Percentiles rank a stretch among this genome's conserved stretches.
phyloP scores from a whole-genome alignment of 345 rosid genomes.

The Erucastrum elatum region DNA sequence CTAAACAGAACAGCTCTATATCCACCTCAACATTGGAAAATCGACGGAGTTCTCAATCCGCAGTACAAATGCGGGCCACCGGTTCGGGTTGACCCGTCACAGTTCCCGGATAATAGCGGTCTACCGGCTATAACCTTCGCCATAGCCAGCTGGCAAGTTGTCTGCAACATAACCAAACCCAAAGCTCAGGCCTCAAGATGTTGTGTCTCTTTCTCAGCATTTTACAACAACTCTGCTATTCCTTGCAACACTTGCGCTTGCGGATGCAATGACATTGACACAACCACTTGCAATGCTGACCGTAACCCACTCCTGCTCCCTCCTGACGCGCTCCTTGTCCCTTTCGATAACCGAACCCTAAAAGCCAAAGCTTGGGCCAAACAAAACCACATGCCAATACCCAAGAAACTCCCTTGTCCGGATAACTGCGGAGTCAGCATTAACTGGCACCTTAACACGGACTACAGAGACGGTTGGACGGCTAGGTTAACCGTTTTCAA shows the following conservation, averaged over 20 bases:
- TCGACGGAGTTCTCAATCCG: slow-evolving; percentile 64
- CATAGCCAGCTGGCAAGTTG: slow-evolving; percentile 72
- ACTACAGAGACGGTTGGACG: slow-evolving; percentile 74
- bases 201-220: slow-evolving; percentile 93
- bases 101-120: slow-evolving; percentile 72
- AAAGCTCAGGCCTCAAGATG: slow-evolving; percentile 58
- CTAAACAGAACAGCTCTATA: slow-evolving; percentile 60
- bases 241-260: slow-evolving; percentile 50
- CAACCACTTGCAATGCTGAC: slow-evolving; percentile 50
- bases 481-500: slow-evolving; percentile 84
- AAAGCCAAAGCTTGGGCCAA: slow-evolving; percentile 84
- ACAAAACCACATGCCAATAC: slow-evolving; percentile 49
- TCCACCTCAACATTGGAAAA: slow-evolving; percentile 77
- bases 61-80: slow-evolving; percentile 40
- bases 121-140: slow-evolving; percentile 52
- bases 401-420: slow-evolving; percentile 73
- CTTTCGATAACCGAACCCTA: slow-evolving; percentile 65
- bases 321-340: slow-evolving; percentile 72
- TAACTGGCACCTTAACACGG: slow-evolving; percentile 82
- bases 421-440: slow-evolving; percentile 93
- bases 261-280: slow-evolving; percentile 56
- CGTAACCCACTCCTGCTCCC: slow-evolving; percentile 68
- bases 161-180: slow-evolving; percentile 77
- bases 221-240: slow-evolving; percentile 68
- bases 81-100: slow-evolving; percentile 64